Evolutionary conservation across 768 basidiomycete species (phyloP), one percentile per base, ranked within the genome.

Genomic region (Rhodotorula toruloides): DNA sequence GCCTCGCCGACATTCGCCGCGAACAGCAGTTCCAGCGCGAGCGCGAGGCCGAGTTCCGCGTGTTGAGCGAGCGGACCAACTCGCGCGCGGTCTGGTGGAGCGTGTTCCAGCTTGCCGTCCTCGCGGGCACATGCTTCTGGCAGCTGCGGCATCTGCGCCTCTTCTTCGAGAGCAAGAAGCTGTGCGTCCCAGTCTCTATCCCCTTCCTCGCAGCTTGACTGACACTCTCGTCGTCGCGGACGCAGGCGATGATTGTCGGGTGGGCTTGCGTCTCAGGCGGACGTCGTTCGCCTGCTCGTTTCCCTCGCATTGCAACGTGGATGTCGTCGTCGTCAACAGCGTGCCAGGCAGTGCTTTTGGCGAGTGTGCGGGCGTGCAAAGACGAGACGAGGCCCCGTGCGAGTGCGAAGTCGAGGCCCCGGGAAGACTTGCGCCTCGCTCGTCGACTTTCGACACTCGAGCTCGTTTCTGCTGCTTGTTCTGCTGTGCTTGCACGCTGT

Each of bases 1-100:
- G 91, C 78, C 81, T 99, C 54, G 90, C 89, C 77, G 91, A 94
- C 73, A 88, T 98, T 61, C 83, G 91, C 52, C 82, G 91, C 32
- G 96, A 98, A 79, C 96, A 99, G 79, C 90, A 93, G 78, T 99
- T 97, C 76, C 94, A 98, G 80, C 83, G 96, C 48, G 94, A 99
- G 79, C 82, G 96, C 71, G 96, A 99, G 79, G 82, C 89, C 17
- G 87, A 89, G 73, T 99, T 88, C 76, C 81, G 96, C 44, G 81
- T 91, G 78, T 78, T 97, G 68, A 92, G 90, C 73, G 96, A 99
- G 78, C 77, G 79, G 22, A 94, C 91, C 44, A 99, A 99, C 79
- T 80, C 87, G n/a, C 81, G 86, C 65, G 92, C 96, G 2, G 89
- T 98, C 50, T 98, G 91, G 90, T 98, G 96, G 78, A 91, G 87